Evolutionary conservation across 768 basidiomycete species (phyloP).

Genomic region (Gautieria morchelliformis): DNA sequence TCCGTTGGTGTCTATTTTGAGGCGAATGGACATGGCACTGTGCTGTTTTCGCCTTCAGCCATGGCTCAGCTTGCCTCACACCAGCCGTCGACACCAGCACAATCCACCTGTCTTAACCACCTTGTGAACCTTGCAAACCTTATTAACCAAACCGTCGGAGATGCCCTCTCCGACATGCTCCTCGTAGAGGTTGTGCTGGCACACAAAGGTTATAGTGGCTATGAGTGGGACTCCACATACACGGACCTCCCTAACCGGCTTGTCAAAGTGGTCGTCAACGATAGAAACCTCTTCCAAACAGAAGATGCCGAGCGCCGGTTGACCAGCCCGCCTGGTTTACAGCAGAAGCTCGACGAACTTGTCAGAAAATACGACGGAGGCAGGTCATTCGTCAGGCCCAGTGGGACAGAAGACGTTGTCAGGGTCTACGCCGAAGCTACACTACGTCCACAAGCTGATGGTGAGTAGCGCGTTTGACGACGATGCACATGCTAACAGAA

Average conservation of each 20-base stretch:
- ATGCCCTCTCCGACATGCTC: conserved; percentile 92
- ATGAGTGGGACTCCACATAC: conserved; percentile 91
- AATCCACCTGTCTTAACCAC: conserved; percentile 69
- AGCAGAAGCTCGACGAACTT: conserved; percentile 72
- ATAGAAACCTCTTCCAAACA: conserved; percentile 79
- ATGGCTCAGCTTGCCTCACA: conserved; percentile 49
- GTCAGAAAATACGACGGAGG: conserved; percentile 73
- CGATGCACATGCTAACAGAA: neutral
- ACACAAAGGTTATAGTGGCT: conserved; percentile 73
- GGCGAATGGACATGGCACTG: conserved; percentile 97
- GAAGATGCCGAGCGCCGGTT: conserved; percentile 89
- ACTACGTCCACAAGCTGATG: conserved; percentile 65
- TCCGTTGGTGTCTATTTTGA: conserved; percentile 99
- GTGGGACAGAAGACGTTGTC: conserved; percentile 97
- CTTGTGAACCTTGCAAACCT: conserved; percentile 69
- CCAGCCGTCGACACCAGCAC: conserved; percentile 73
- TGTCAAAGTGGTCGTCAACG: conserved; percentile 82
- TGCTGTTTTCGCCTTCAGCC: conserved; percentile 79
- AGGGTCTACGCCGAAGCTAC: conserved; percentile 93
- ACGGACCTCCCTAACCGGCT: conserved; percentile 89
- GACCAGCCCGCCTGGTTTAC: conserved; percentile 69
- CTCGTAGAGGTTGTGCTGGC: conserved; percentile 89
- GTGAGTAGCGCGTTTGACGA: conserved; percentile 35
- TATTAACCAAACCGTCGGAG: conserved; percentile 98
- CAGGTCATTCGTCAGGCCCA: conserved; percentile 89